Base-by-base conservation (phyloP, 108 stramenopile genomes). In the Schizochytrium sp. region DNA sequence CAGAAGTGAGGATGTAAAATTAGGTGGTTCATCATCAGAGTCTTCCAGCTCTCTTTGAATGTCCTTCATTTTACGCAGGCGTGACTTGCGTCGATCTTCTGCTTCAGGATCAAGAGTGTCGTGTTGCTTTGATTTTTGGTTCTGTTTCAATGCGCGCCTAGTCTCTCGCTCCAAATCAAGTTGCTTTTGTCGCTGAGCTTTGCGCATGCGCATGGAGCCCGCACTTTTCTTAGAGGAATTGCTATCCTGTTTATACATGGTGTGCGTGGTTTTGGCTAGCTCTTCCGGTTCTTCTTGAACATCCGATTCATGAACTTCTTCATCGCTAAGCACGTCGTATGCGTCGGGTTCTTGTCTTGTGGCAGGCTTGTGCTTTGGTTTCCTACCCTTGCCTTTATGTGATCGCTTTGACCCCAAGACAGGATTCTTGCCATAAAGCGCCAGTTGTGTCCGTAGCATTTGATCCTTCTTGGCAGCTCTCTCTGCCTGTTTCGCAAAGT, bases 141-240 rank as follows among this genome's bases (percentile, higher is more conserved):
- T 69, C 42, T 69, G 12, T 0, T 69, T 69, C 12, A 69, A 44
- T 10, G 64, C 64, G 12, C 64, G 64, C 42, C 64, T 17, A 13
- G 47, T 83, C 76, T 83, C 76, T n/a, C 76, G 76, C 47, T 83
- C 76, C 76, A 55, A n/a, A 2, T 49, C 47, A 53, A 83, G 53
- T 38, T 69, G 42, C 64, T 69, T 69, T 44, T 69, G 64, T 38
- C 64, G 64, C 64, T 69, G 64, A 0, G 64, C 64, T 44, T 69
- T 69, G 12, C 64, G 64, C 15, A 38, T 69, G 64, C 64, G 40
- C 64, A 28, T 69, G 3, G 19, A 17, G 59, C 59, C 59, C 28
- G 19, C 59, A n/a, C 1, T 17, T n/a, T n/a, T 17, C 59, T 17
- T n/a, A n/a, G 2, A n/a, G 19, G 19, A 17, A n/a, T 2, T 60